A percentile compares a stretch with the other conserved stretches of the same genome.
These are phyloP conservation scores for Bondarzewia mesenterica DNA, from an alignment of 1,284 basidiomycete species.

Conservation along the genomic window DNA sequence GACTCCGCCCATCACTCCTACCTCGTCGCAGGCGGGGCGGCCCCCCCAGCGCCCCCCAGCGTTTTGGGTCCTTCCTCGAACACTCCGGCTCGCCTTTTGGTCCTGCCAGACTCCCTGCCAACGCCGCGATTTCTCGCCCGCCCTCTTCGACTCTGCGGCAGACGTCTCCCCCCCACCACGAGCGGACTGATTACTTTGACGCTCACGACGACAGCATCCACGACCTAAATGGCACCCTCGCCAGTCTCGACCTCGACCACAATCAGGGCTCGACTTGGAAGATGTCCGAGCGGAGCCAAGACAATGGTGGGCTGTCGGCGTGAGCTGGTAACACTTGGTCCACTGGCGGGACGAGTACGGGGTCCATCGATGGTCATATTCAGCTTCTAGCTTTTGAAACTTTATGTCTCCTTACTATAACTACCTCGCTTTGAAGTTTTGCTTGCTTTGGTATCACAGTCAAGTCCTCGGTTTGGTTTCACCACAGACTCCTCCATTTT, in stretches of 20 bases:
- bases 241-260: conserved; percentile 56
- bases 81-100: conserved; percentile 20
- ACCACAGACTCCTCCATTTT: neutral
- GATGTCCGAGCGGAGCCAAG: neutral
- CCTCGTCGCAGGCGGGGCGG: conserved; percentile 29
- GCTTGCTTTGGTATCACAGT: conserved; percentile 6
- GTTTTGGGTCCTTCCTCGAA: conserved; percentile 35
- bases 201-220: conserved; percentile 43
- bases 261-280: conserved; percentile 15
- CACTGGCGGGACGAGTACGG: neutral
- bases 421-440: conserved; percentile 14
- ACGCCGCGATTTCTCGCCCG: conserved; percentile 8
- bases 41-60: conserved; percentile 29
- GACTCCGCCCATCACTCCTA: conserved; percentile 23
- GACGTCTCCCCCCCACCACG: conserved; percentile 5
- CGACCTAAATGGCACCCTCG: conserved; percentile 69
- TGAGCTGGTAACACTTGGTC: neutral
- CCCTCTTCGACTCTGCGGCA: conserved; percentile 9
- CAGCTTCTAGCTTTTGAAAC: conserved; percentile 7
- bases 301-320: neutral
- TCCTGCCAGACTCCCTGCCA: conserved; percentile 16
- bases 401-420: conserved; percentile 7
- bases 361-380: neutral
- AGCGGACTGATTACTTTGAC: conserved; percentile 11
- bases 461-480: neutral